Conservation (phyloP, 2,329 filamentous ascomycete genomes). For the Pseudogymnoascus sp. region DNA sequence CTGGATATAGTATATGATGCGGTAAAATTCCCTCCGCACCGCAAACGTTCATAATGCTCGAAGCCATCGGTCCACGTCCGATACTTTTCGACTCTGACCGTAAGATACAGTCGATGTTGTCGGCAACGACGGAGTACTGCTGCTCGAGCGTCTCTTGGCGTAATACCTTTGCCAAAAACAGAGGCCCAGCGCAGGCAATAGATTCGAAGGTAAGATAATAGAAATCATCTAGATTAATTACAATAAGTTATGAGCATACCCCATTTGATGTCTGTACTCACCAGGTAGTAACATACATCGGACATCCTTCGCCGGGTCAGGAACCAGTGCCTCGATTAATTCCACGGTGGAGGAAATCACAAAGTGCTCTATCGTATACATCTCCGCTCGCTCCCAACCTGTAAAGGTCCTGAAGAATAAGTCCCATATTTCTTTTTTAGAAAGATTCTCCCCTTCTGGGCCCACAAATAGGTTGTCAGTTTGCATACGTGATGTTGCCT, state of each 20-base stretch:
- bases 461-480: background rate
- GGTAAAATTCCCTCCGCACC: background rate
- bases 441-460: background rate
- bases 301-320: background rate
- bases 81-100: background rate
- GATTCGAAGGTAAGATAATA: background rate
- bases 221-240: background rate
- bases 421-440: background rate
- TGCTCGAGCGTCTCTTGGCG: background rate
- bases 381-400: background rate
- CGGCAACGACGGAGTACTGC: background rate
- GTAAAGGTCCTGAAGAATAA: background rate
- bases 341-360: background rate
- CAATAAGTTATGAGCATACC: background rate
- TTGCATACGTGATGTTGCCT: background rate
- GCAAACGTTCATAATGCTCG: background rate
- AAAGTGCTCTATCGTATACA: background rate
- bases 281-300: background rate
- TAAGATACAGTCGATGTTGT: background rate
- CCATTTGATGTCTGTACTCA: background rate
- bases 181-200: background rate
- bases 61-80: background rate
- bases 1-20: background rate
- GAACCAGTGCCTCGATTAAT: background rate
- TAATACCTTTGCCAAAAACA: background rate